Evolutionary conservation across 2,329 filamentous ascomycete genomes (phyloP).

Genomic region (Colletotrichum gigasporum): DNA sequence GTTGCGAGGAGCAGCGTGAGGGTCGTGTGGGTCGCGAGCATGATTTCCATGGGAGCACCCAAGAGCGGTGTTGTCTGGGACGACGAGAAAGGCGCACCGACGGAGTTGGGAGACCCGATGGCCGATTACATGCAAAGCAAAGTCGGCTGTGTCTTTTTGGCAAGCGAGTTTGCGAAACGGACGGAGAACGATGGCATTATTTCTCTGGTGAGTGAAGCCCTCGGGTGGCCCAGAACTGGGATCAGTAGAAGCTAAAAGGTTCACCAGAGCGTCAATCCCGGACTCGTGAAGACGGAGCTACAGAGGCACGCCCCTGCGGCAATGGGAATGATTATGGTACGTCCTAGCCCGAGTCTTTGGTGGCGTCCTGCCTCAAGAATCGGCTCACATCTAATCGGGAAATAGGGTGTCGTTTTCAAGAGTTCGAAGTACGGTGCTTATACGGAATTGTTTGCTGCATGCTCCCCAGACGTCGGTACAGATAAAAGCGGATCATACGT

Average conservation of each 20-base stretch:
- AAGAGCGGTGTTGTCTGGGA: constrained; percentile 35
- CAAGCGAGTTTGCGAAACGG: constrained; percentile 39
- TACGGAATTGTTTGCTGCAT: constrained; percentile 56
- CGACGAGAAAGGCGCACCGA: constrained; percentile 31
- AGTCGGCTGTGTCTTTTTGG: constrained; percentile 41
- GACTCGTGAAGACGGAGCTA: constrained; percentile 49
- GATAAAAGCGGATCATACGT: constrained; percentile 42
- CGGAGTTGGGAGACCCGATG: constrained; percentile 33
- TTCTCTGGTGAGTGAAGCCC: constrained; percentile 10
- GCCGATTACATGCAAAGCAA: constrained; percentile 37
- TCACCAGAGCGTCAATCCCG: constrained; percentile 48
- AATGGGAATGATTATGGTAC: constrained; percentile 6
- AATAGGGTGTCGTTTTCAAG: neutral
- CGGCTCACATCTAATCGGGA: no score
- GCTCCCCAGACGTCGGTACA: constrained; percentile 52
- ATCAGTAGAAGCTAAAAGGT: neutral
- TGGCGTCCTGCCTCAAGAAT: no score
- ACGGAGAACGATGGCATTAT: constrained; percentile 34
- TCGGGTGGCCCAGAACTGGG: neutral
- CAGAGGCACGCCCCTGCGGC: constrained; percentile 38
- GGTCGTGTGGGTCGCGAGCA: constrained; percentile 44
- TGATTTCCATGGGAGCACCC: neutral
- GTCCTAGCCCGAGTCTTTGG: neutral
- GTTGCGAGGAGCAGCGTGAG: constrained; percentile 40
- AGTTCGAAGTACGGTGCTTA: constrained; percentile 49